Base-by-base conservation (phyloP, 140 eudicot genomes). In the Oenanthe javanica region DNA sequence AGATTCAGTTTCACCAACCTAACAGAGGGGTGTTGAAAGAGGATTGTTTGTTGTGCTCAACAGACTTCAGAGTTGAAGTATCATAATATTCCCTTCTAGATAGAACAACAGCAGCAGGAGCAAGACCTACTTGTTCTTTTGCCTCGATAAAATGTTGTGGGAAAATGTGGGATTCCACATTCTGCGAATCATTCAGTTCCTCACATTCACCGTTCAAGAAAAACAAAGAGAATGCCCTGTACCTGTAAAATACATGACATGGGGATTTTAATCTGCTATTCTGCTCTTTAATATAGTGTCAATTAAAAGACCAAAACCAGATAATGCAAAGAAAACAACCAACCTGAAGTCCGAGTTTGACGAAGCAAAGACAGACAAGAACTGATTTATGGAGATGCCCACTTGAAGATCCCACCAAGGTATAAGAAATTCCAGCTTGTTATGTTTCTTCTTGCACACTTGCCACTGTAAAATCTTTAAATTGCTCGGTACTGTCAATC, bases 401-500 rank as follows among this genome's bases (percentile, higher is more conserved):
- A 90, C 84, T 87, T 95, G 99, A 67, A 92, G 87, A 80, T 95
- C 99, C 99, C 99, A 95, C 99, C 99, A 95, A n/a, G 99, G 99
- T 61, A 95, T 90, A 66, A 95, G 89, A 87, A 90, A 91, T 80
- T 95, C 97, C 25, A 95, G 90, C 59, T 92, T 87, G 85, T 95
- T 85, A 79, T 90, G 93, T 85, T 92, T 95, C 83, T 86, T 95
- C 79, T 83, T 92, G 92, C 93, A 92, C 45, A 91, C 97, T 87
- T 95, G 97, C 99, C 97, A 95, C 81, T 95, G 99, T 77, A 95
- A 67, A 83, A 95, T 87, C 86, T 93, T 89, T 75, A 95, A 84
- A 82, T 95, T 95, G 82, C 99, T 89, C 47, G 97, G 91, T 80
- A 92, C 97, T 75, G 99, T 95, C 86, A 95, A 87, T 78, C 99